Conservation (phyloP, 2,329 filamentous ascomycete genomes). For the Paecilomyces fulvus region DNA sequence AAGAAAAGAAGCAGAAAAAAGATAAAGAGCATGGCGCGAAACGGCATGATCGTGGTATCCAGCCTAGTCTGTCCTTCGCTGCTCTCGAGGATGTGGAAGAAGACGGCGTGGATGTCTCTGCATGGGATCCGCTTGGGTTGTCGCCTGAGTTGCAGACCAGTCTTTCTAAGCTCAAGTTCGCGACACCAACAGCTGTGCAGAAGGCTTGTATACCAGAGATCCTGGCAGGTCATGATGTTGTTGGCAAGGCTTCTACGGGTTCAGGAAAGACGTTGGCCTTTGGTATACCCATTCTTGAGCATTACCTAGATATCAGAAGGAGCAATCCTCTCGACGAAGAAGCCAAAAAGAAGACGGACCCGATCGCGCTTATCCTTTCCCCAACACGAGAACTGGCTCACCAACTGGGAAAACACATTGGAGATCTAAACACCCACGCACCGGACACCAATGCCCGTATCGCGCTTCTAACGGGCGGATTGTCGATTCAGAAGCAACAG, state of each 20-base stretch:
- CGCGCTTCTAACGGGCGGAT: slow-evolving; percentile 83
- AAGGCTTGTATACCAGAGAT: slow-evolving; percentile 71
- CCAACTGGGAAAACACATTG: slow-evolving; percentile 78
- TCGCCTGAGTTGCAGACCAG: slow-evolving; percentile 64
- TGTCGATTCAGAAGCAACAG: slow-evolving; percentile 93
- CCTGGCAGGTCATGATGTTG: slow-evolving; percentile 74
- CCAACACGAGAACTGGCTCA: slow-evolving; percentile 91
- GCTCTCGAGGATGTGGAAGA: slow-evolving; percentile 35
- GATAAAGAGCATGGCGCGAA: slow-evolving; percentile 15
- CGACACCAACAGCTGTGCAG: slow-evolving; percentile 76
- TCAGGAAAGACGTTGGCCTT: slow-evolving; percentile 96
- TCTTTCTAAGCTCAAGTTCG: slow-evolving; percentile 70
- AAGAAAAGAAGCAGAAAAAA: slow-evolving; percentile 14
- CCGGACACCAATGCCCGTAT: slow-evolving; percentile 55
- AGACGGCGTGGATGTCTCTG: slow-evolving; percentile 60
- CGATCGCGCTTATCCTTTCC: slow-evolving; percentile 73
- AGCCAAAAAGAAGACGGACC: slow-evolving; percentile 36
- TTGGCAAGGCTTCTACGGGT: slow-evolving; percentile 92
- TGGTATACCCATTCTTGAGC: slow-evolving; percentile 83
- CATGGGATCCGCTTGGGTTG: slow-evolving; percentile 67
- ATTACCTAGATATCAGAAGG: slow-evolving; percentile 53
- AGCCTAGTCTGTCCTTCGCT: slow-evolving; percentile 28
- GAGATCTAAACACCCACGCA: slow-evolving; percentile 58
- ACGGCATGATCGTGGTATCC: slow-evolving; percentile 19
- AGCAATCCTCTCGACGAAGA: slow-evolving; percentile 26